Evolutionary conservation across 2,329 filamentous ascomycete genomes (phyloP), one percentile per base, ranked within the genome.

Genomic region (Bipolaris victoriae): DNA sequence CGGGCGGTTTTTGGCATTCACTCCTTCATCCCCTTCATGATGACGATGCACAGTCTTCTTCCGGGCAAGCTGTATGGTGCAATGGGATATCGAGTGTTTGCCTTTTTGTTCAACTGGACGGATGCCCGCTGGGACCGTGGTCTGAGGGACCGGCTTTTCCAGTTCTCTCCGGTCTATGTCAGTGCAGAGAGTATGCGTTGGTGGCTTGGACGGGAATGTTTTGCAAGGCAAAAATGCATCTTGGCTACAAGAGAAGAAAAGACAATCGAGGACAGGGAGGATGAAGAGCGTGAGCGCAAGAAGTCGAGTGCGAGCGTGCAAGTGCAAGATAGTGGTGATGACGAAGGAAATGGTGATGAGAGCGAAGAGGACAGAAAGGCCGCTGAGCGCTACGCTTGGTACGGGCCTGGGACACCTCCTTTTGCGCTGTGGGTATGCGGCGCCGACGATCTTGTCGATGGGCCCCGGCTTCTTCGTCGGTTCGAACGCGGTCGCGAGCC

Each of bases 1-100:
- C 83, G 91, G 1, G 71, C 92, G 20, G 84, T 96, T 65, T 97
- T 97, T 71, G 94, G 94, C 15, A 92, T 97, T 39, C 93, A 97
- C 72, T 87, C 91, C 0, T 97, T 97, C 74, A 96, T 98, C 44
- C 93, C 93, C 0, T 82, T 95, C 63, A 97, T 97, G 93, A 91
- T 96, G 88, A 83, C 83, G 5, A 91, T 94, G 83, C 92, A 95
- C 68, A 75, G 77, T 0, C 62, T 88, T 3, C 74, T 97, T 2
- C 86, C 88, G 0, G 81, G 88, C 0, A 78, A 76, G 0, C 64
- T 95, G 6, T 97, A 96, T 69, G 92, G 91, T 6, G 87, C 85
- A 69, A 83, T 97, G 66, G 93, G 92, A 2, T 98, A 97, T 76
- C 87, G 87, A 46, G 91, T 97, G 3, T 97, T 97, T 68, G 89